These are phyloP conservation scores for Mycothermus thermophilus DNA, from an alignment of 495 filamentous ascomycete genomes.

Conservation along the genomic window DNA sequence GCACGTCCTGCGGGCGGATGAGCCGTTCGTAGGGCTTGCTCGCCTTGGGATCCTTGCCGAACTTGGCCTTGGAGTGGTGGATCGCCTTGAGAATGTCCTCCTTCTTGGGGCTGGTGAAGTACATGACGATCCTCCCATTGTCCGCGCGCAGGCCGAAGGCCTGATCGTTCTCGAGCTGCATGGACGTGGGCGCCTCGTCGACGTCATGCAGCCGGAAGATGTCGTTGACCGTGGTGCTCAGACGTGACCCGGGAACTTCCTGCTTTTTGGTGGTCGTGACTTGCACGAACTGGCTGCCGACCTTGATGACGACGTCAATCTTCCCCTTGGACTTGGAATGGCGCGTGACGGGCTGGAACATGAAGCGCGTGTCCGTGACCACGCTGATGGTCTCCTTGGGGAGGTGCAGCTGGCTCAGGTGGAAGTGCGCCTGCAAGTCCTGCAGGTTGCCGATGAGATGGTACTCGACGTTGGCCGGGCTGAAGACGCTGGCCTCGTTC, in stretches of 20 bases:
- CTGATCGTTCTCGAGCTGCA: constrained; percentile 50
- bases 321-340: constrained; percentile 53
- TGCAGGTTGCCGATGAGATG: constrained; percentile 44
- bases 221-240: constrained; percentile 50
- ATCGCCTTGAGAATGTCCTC: constrained; percentile 46
- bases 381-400: constrained; percentile 55
- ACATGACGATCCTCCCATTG: constrained; percentile 53
- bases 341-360: constrained; percentile 48
- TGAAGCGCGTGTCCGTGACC: constrained; percentile 46
- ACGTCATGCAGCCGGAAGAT: constrained; percentile 51
- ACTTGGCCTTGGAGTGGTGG: constrained; percentile 43
- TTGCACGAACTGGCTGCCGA: constrained; percentile 53
- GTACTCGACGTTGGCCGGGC: constrained; percentile 47
- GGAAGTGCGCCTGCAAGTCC: constrained; percentile 50
- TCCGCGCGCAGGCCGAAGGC: constrained; percentile 52
- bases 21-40: constrained; percentile 44
- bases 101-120: constrained; percentile 49
- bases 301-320: constrained; percentile 50
- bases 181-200: constrained; percentile 47
- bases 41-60: constrained; percentile 43
- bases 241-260: constrained; percentile 43
- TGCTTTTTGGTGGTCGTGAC: constrained; percentile 53
- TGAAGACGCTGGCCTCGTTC: constrained; percentile 40
- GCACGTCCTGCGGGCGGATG: constrained; percentile 53
- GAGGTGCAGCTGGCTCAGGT: constrained; percentile 46